Percentiles rank a stretch among this genome's conserved stretches.
These are phyloP conservation scores for Acanthamoeba pearcei DNA, from an alignment of 208 protist species.

Conservation along the genomic window DNA sequence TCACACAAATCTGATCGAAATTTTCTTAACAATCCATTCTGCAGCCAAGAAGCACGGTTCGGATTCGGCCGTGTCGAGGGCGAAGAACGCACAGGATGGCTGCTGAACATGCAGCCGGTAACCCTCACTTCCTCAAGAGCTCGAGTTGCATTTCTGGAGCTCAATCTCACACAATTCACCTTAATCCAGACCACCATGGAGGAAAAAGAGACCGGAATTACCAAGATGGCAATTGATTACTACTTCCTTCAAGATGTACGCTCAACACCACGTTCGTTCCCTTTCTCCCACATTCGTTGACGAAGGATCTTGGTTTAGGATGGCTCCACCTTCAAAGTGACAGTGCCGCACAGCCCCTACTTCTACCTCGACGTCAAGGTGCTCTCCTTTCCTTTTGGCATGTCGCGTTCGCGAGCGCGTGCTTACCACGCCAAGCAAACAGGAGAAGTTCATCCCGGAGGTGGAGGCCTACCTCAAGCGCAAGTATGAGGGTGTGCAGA, in stretches of 20 bases:
- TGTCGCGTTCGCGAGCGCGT: neutral
- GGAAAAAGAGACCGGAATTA: constrained; percentile 83
- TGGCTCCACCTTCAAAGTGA: constrained; percentile 87
- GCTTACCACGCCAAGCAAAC: constrained; percentile 69
- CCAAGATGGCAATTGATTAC: constrained; percentile 85
- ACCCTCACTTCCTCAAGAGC: neutral
- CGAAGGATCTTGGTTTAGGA: constrained; percentile 75
- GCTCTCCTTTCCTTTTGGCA: constrained; percentile 83
- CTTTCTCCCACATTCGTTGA: neutral
- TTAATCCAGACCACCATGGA: constrained; percentile 82
- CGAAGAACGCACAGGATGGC: constrained; percentile 81
- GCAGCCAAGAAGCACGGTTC: constrained; percentile 72
- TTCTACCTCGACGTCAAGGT: constrained; percentile 89
- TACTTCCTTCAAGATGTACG: constrained; percentile 90
- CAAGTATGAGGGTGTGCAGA: constrained; percentile 93
- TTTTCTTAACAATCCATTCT: neutral
- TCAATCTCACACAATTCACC: neutral
- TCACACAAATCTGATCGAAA: neutral
- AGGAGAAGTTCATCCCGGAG: constrained; percentile 94
- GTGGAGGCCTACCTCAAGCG: constrained; percentile 96
- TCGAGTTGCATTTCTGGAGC: neutral
- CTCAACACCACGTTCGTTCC: neutral
- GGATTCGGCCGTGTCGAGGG: constrained; percentile 67
- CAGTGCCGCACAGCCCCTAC: constrained; percentile 87
- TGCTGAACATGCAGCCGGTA: constrained; percentile 89